phyloP scores from a whole-genome alignment of 768 basidiomycete species.

The Collybia nuda region DNA sequence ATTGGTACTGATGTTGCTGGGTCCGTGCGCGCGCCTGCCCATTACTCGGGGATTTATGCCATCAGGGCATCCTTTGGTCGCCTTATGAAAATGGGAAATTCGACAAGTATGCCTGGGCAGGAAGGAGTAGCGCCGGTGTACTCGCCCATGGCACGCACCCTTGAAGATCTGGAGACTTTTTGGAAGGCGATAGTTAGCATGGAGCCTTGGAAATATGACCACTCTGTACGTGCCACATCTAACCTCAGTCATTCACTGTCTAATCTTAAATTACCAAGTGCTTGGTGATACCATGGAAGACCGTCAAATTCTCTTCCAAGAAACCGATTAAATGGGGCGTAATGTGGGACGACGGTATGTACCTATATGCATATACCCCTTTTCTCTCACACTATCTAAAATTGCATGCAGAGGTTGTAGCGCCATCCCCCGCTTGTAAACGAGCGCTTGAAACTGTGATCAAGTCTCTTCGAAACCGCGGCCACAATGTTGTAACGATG shows the following conservation, averaged over 20 bases:
- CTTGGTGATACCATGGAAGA: constrained; percentile 41
- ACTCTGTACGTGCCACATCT: constrained; percentile 30
- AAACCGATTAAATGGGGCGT: constrained; percentile 53
- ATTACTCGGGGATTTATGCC: constrained; percentile 63
- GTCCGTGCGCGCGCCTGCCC: constrained; percentile 63
- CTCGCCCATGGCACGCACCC: constrained; percentile 60
- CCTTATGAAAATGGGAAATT: constrained; percentile 45
- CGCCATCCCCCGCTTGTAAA: constrained; percentile 57
- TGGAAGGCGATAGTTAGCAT: constrained; percentile 61
- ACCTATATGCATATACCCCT: constrained; percentile 11
- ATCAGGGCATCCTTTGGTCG: constrained; percentile 52
- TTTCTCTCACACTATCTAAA: no score
- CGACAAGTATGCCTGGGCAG: constrained; percentile 50
- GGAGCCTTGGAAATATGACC: constrained; percentile 67
- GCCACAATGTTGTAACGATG: constrained; percentile 51
- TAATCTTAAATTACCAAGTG: constrained; percentile 22
- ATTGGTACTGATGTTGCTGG: constrained; percentile 74
- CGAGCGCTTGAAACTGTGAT: constrained; percentile 53
- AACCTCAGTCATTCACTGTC: constrained; percentile 11
- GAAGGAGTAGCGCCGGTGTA: constrained; percentile 56
- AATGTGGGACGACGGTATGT: constrained; percentile 61
- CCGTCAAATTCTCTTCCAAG: constrained; percentile 22
- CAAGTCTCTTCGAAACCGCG: constrained; percentile 38
- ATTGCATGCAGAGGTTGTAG: constrained; percentile 43
- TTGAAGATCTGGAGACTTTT: constrained; percentile 62